These are phyloP conservation scores for Microthlaspi erraticum DNA, from an alignment of 345 rosid species.

Conservation along the genomic window DNA sequence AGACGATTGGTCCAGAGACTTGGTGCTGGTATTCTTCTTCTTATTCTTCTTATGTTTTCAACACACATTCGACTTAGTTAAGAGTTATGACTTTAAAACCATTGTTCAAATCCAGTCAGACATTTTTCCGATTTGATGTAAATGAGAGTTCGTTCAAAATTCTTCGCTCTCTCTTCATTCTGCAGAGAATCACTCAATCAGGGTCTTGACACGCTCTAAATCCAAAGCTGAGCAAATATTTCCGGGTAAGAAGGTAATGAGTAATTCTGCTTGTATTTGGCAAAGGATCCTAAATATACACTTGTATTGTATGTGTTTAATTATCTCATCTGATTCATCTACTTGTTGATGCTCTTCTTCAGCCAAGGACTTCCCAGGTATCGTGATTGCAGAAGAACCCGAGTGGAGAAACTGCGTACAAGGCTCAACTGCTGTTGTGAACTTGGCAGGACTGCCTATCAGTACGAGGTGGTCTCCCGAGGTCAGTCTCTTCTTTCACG, in stretches of 20 bases:
- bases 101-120: not conserved
- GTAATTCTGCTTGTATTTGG: slow-evolving; percentile 27
- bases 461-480: slow-evolving; percentile 93
- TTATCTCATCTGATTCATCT: slow-evolving; percentile 21
- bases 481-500: slow-evolving; percentile 52
- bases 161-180: no score
- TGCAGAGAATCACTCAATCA: slow-evolving; percentile 72
- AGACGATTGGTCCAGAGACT: slow-evolving; percentile 82
- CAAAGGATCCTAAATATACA: slow-evolving; percentile 6
- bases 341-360: slow-evolving; percentile 25
- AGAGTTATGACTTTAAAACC: not conserved
- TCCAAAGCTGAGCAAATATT: slow-evolving; percentile 83
- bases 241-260: slow-evolving; percentile 98
- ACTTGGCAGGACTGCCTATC: slow-evolving; percentile 91
- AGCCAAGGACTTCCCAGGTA: slow-evolving; percentile 76
- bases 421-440: slow-evolving; percentile 86
- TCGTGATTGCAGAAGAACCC: slow-evolving; percentile 73
- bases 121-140: not conserved
- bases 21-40: slow-evolving; percentile 60
- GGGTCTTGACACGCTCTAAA: slow-evolving; percentile 86
- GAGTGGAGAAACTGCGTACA: slow-evolving; percentile 75
- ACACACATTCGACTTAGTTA: not conserved
- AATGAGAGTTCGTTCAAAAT: not conserved
- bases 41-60: not conserved
- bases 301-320: slow-evolving; percentile 11